Evolutionary conservation across 2,329 filamentous ascomycete genomes (phyloP), one percentile per base, ranked within the genome.

Genomic region (Pseudogymnoascus sp.): DNA sequence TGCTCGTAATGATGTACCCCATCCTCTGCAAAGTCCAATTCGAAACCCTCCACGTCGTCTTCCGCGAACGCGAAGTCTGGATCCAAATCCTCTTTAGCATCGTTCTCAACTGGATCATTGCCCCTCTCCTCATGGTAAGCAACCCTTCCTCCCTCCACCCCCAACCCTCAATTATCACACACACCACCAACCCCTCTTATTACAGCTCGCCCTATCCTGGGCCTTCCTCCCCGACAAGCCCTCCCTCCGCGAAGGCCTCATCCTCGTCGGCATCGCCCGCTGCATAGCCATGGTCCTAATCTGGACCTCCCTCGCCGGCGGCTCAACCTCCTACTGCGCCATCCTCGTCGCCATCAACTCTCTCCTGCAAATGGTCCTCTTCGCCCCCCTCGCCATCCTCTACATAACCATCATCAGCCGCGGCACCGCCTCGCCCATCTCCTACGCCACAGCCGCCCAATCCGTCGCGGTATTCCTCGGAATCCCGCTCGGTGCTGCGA

Each of bases 1-100:
- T 96, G 0, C 80, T 96, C 1, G 86, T 95, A 54, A 96, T 96
- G 91, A 96, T 96, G 90, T 96, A 95, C 71, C 92, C 91, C 0
- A 96, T 96, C 65, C 78, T 96, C 0, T 96, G 90, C 81, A 95
- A 95, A 74, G 88, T 96, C 5, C 85, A 85, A 42, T 95, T 86
- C 74, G 91, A 96, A 73, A 83, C 84, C 0, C 76, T 96, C 11
- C 89, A 91, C 73, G 76, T 82, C 2, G 77, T 91, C 3, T 81
- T 95, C 64, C 73, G 77, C 2, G 79, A 85, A 2, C 79, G 79
- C 3, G 77, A 78, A 0, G 77, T 96, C 2, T 96, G 90, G 91
- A 83, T 85, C 61, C 91, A 96, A 73, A 83, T 96, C n/a, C 78
- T 73, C 0, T 90, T 96, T 69, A 92, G 88, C 64, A 75, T 96